phyloP scores from a whole-genome alignment of 768 basidiomycete genomes.

The Naematelia aurantialba region DNA sequence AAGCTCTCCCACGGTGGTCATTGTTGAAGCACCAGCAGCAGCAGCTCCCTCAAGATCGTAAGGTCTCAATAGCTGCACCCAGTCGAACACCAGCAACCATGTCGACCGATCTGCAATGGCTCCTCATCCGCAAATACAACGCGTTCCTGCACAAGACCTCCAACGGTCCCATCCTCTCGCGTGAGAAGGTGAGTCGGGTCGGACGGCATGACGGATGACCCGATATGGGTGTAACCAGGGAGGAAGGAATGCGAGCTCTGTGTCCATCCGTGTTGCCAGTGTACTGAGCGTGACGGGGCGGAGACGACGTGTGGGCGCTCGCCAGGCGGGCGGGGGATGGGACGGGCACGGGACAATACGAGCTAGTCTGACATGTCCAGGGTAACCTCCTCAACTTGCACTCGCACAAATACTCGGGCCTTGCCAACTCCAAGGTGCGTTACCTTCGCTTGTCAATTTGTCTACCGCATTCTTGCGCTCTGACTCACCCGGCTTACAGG shows the following conservation, averaged over 20 bases:
- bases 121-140: constrained; percentile 74
- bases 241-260: neutral
- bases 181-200: constrained; percentile 60
- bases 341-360: neutral
- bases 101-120: constrained; percentile 90
- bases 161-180: constrained; percentile 76
- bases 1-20: neutral
- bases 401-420: constrained; percentile 88
- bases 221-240: neutral
- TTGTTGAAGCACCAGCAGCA: neutral
- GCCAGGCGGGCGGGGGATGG: neutral
- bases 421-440: constrained; percentile 70
- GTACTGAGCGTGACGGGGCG: too few species aligned
- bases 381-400: constrained; percentile 75
- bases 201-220: neutral
- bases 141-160: constrained; percentile 77
- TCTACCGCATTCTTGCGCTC: neutral
- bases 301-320: neutral
- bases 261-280: too few species aligned
- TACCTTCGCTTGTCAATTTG: neutral
- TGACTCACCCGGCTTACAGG: neutral
- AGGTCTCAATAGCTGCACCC: neutral
- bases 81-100: constrained; percentile 51
- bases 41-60: neutral
- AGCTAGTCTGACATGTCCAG: constrained; percentile 38